Percentiles rank a stretch among this genome's conserved stretches.
Evolutionary conservation across 768 basidiomycete species (phyloP).

Genomic region (Hygrophoropsis aurantiaca): DNA sequence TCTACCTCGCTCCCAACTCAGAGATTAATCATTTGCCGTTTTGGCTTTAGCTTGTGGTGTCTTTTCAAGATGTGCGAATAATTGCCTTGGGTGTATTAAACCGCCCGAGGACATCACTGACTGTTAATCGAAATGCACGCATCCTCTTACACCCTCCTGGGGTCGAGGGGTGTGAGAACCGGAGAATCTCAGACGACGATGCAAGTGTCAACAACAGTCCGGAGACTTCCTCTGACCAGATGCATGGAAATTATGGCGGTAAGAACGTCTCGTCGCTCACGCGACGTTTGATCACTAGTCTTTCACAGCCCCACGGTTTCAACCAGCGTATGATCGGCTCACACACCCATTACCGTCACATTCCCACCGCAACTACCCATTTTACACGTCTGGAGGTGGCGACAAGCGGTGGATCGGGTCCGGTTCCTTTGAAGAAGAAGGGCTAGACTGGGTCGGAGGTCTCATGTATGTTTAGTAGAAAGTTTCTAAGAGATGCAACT

Average conservation of each 20-base stretch:
- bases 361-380: slow-evolving; percentile 65
- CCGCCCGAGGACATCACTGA: slow-evolving; percentile 53
- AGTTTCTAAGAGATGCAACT: slow-evolving; percentile 6
- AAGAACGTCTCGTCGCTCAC: background rate
- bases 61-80: slow-evolving; percentile 71
- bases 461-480: slow-evolving; percentile 50
- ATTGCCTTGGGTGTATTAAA: slow-evolving; percentile 68
- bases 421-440: slow-evolving; percentile 54
- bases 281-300: background rate
- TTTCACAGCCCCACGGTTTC: slow-evolving; percentile 1
- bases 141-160: slow-evolving; percentile 70
- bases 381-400: slow-evolving; percentile 66
- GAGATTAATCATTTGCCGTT: slow-evolving; percentile 3
- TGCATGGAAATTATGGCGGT: slow-evolving; percentile 5
- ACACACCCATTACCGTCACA: slow-evolving; percentile 56
- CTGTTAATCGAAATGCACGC: slow-evolving; percentile 68
- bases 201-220: background rate
- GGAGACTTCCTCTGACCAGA: background rate
- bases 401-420: slow-evolving; percentile 63
- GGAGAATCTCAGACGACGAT: background rate
- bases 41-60: slow-evolving; percentile 56
- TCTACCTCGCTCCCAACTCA: slow-evolving; percentile 5
- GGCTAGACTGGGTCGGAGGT: slow-evolving; percentile 71
- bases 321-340: slow-evolving; percentile 41
- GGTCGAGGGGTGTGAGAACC: slow-evolving; percentile 36